These are phyloP conservation scores for Coemansia sp. DNA, from an alignment of 192 early-diverging fungal species.

Conservation along the genomic window DNA sequence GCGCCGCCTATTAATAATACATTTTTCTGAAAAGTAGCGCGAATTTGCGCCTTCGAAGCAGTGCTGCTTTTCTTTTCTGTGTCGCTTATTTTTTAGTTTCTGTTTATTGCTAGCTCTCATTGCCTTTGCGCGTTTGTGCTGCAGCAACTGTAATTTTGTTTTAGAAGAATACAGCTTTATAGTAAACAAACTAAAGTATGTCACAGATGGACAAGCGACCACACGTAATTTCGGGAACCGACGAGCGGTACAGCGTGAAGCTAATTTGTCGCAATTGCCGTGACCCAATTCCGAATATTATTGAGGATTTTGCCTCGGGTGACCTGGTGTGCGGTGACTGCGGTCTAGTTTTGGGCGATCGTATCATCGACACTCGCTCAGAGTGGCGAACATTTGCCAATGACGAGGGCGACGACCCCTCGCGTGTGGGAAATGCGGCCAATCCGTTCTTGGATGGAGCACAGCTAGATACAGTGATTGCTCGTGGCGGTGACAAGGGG, in stretches of 20 bases:
- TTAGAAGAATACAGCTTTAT: too few species aligned
- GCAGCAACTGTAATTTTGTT: too few species aligned
- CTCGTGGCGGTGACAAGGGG: constrained; percentile 77
- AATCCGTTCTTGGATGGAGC: constrained; percentile 43
- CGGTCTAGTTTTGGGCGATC: constrained; percentile 79
- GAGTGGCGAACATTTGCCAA: constrained; percentile 83
- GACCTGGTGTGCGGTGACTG: constrained; percentile 85
- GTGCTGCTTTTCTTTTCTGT: too few species aligned
- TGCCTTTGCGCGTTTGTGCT: too few species aligned
- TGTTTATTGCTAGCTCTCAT: too few species aligned
- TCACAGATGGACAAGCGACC: too few species aligned
- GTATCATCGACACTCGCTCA: constrained; percentile 96
- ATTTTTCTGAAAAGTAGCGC: too few species aligned
- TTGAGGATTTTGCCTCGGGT: constrained; percentile 93
- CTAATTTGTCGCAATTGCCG: constrained; percentile 75
- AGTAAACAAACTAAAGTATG: too few species aligned
- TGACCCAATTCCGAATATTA: constrained; percentile 82
- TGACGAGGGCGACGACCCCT: constrained; percentile 50
- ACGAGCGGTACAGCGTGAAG: constrained; percentile 18
- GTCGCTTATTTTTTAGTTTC: too few species aligned
- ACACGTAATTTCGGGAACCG: neutral
- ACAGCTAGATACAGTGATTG: constrained; percentile 62
- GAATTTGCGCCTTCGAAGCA: too few species aligned
- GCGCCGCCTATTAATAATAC: too few species aligned
- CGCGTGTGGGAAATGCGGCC: constrained; percentile 47